A percentile compares a stretch with the other conserved stretches of the same genome.
phyloP scores from a whole-genome alignment of 2,329 filamentous ascomycete genomes.

The Kalmusia sp. region DNA sequence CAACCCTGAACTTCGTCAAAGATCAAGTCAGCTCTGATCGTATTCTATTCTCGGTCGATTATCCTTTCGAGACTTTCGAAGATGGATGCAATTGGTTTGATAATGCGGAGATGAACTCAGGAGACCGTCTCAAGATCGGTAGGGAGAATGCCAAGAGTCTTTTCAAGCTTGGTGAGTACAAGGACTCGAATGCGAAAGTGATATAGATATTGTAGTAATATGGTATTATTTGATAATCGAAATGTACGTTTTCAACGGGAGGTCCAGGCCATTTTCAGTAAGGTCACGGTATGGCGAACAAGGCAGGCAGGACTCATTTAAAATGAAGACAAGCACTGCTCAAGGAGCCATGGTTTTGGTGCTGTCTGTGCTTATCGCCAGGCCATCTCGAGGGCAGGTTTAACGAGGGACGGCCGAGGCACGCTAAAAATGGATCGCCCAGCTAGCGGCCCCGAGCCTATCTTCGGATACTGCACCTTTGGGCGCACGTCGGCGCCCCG shows the following conservation, averaged over 20 bases:
- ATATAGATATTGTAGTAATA: constrained; percentile 8
- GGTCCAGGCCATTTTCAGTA: no score
- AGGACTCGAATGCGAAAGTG: constrained; percentile 28
- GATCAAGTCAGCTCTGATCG: constrained; percentile 58
- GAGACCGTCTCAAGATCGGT: constrained; percentile 51
- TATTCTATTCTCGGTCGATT: constrained; percentile 62
- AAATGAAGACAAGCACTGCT: no score
- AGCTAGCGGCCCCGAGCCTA: neutral
- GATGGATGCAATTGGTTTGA: constrained; percentile 56
- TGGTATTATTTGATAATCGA: no score
- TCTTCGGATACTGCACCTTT: constrained; percentile 8
- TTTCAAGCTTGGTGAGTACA: constrained; percentile 38
- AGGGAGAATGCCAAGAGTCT: constrained; percentile 56
- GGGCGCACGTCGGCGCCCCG: neutral
- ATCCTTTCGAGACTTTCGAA: constrained; percentile 56
- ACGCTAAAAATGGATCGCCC: neutral
- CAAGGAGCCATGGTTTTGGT: no score
- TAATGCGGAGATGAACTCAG: constrained; percentile 45
- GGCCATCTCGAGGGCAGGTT: neutral
- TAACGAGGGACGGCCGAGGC: neutral
- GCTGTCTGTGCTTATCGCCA: no score
- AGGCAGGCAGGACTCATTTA: no score
- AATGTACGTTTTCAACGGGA: no score
- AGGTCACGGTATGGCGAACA: no score
- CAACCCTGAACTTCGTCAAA: constrained; percentile 59